These are phyloP conservation scores for Irpex rosettiformis DNA, from an alignment of 1,284 basidiomycete species.

Conservation along the genomic window DNA sequence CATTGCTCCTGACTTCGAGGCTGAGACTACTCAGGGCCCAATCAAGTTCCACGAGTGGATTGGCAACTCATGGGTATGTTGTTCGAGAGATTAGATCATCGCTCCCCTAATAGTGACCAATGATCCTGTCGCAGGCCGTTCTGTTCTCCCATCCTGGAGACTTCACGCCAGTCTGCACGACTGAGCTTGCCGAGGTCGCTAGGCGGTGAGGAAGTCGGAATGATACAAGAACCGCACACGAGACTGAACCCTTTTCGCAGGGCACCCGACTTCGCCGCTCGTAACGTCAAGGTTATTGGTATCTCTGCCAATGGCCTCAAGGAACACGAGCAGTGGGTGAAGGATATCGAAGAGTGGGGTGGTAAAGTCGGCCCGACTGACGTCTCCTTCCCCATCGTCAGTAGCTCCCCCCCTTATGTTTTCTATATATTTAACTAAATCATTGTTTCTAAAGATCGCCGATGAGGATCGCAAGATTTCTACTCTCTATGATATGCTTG, in stretches of 20 bases:
- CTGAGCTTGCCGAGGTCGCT: constrained; percentile 95
- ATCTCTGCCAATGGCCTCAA: constrained; percentile 90
- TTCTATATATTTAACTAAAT: constrained; percentile 9
- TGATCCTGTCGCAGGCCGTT: constrained; percentile 49
- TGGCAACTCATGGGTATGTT: constrained; percentile 79
- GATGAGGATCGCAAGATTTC: constrained; percentile 88
- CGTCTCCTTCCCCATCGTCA: constrained; percentile 89
- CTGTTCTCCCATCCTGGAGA: constrained; percentile 94
- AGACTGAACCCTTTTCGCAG: constrained; percentile 24
- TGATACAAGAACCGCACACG: neutral
- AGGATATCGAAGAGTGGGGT: constrained; percentile 88
- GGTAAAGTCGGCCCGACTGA: constrained; percentile 61
- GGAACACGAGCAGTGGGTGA: constrained; percentile 87
- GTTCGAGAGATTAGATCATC: neutral
- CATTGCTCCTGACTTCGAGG: constrained; percentile 81
- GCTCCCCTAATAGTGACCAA: neutral
- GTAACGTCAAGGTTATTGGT: constrained; percentile 92
- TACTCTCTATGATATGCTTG: constrained; percentile 92
- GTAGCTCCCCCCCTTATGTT: constrained; percentile 23
- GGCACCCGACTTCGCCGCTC: constrained; percentile 79
- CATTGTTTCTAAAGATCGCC: constrained; percentile 64
- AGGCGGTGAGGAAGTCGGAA: constrained; percentile 39
- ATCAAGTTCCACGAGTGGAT: constrained; percentile 94
- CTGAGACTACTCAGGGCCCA: constrained; percentile 73
- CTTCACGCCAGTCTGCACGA: constrained; percentile 88